These are phyloP conservation scores for Ophiostoma novo-ulmi DNA, from an alignment of 2,329 filamentous ascomycete species.

Conservation along the genomic window DNA sequence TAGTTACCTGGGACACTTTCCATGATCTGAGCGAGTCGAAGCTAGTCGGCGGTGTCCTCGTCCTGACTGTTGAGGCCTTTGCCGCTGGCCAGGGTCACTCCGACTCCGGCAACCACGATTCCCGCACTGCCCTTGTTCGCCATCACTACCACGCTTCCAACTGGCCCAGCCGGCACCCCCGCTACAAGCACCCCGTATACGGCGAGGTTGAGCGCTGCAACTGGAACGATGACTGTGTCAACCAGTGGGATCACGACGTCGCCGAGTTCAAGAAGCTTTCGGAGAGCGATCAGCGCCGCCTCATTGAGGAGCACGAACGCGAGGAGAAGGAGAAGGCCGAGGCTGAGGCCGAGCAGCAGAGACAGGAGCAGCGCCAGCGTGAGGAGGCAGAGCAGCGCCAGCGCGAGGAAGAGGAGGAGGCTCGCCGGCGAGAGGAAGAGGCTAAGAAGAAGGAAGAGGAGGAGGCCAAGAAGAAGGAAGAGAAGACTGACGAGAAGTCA, in stretches of 20 bases:
- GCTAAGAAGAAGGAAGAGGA: slow-evolving; percentile 19
- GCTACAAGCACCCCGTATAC: slow-evolving; percentile 63
- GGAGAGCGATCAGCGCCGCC: slow-evolving; percentile 54
- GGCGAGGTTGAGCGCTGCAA: slow-evolving; percentile 68
- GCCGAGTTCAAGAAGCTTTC: slow-evolving; percentile 55
- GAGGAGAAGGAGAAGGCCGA: slow-evolving; percentile 31
- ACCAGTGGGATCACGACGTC: slow-evolving; percentile 60
- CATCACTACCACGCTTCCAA: slow-evolving; percentile 71
- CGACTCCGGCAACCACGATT: slow-evolving; percentile 64
- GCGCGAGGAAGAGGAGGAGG: slow-evolving; percentile 20
- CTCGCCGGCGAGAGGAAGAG: slow-evolving; percentile 18
- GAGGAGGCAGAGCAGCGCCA: slow-evolving; percentile 29
- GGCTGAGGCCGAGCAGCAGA: slow-evolving; percentile 27
- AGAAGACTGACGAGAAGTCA: slow-evolving; percentile 13
- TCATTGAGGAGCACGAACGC: slow-evolving; percentile 38
- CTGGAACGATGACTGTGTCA: slow-evolving; percentile 61
- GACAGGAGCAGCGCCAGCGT: slow-evolving; percentile 27
- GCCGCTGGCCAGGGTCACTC: slow-evolving; percentile 69
- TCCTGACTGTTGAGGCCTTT: slow-evolving; percentile 66
- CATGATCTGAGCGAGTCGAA: slow-evolving; percentile 63
- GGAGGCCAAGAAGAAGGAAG: neutral
- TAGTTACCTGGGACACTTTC: slow-evolving; percentile 59
- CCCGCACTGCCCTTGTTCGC: slow-evolving; percentile 61
- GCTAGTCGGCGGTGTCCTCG: slow-evolving; percentile 58
- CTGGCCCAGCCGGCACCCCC: slow-evolving; percentile 62